Percentiles rank a stretch among this genome's conserved stretches.
phyloP scores from a whole-genome alignment of 2,329 filamentous ascomycete species.

The Aureobasidium musti region DNA sequence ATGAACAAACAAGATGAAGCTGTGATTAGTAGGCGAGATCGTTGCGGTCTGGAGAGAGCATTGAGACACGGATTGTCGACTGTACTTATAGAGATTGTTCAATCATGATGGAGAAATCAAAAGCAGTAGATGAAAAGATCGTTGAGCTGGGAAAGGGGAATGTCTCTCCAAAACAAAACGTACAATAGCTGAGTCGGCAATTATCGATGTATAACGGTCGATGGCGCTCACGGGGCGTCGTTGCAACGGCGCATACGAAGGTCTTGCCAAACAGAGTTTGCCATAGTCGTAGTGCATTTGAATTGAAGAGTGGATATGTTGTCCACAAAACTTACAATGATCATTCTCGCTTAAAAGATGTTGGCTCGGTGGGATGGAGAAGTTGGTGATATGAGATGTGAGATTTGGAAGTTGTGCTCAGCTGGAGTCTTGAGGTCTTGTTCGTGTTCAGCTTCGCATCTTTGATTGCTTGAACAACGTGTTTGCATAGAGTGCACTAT shows the following conservation, averaged over 20 bases:
- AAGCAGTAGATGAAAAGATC: background rate
- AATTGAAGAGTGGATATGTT: background rate
- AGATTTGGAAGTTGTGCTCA: conserved; percentile 14
- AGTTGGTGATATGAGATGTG: background rate
- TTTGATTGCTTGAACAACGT: conserved; percentile 19
- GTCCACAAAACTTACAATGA: conserved; percentile 4
- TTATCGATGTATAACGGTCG: conserved; percentile 28
- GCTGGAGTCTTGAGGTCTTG: background rate
- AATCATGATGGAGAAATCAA: background rate
- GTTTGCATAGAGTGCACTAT: background rate
- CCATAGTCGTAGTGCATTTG: background rate
- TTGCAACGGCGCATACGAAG: conserved; percentile 21
- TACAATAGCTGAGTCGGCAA: conserved; percentile 29
- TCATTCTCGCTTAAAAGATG: background rate
- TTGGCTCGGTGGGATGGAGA: background rate
- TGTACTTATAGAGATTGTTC: conserved; percentile 18
- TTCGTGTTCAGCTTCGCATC: conserved; percentile 16
- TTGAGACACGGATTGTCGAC: conserved; percentile 23
- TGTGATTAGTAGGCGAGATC: conserved; percentile 29
- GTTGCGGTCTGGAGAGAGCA: conserved; percentile 24
- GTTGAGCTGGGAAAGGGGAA: conserved; percentile 18
- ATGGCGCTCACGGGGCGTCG: conserved; percentile 24
- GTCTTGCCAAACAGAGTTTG: conserved; percentile 11
- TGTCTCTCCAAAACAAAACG: conserved; percentile 29
- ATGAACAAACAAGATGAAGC: conserved; percentile 22